Evolutionary conservation across 306 rosid genomes (phyloP).

Genomic region (Cyclanthera cordifolia): DNA sequence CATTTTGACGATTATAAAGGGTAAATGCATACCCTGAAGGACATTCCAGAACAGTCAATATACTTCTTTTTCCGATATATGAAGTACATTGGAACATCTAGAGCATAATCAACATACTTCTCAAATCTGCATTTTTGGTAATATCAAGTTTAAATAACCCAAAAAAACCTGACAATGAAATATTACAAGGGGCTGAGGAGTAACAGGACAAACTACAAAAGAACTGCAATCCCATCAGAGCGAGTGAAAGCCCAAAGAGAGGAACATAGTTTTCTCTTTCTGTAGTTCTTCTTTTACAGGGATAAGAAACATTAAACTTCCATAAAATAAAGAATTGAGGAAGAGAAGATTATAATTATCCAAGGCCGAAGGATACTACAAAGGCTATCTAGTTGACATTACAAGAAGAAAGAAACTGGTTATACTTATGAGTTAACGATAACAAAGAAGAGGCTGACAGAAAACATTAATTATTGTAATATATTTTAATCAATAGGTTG

Average conservation of each 20-base stretch:
- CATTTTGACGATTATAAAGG: conserved; percentile 13
- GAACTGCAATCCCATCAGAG: neutral
- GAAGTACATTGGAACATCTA: conserved; percentile 96
- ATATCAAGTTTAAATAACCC: neutral
- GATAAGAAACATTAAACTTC: neutral
- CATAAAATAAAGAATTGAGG: neutral
- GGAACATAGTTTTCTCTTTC: neutral
- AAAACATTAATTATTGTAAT: neutral
- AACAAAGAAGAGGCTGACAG: neutral
- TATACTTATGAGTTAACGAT: neutral
- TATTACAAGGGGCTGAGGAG: neutral
- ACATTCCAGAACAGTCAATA: conserved; percentile 81
- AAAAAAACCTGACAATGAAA: neutral
- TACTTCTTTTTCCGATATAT: conserved; percentile 70
- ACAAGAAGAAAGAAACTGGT: neutral
- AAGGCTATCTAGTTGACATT: neutral
- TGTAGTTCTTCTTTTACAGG: neutral
- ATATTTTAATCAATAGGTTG: too few species aligned
- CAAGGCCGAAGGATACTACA: neutral
- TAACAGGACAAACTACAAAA: neutral
- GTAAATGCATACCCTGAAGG: conserved; percentile 71
- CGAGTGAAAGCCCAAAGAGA: neutral
- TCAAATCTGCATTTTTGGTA: conserved; percentile 55
- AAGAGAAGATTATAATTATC: neutral
- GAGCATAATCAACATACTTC: conserved; percentile 92